These are phyloP conservation scores for Aspergillus novoparasiticus DNA, from an alignment of 2,329 filamentous ascomycete genomes.

Conservation along the genomic window DNA sequence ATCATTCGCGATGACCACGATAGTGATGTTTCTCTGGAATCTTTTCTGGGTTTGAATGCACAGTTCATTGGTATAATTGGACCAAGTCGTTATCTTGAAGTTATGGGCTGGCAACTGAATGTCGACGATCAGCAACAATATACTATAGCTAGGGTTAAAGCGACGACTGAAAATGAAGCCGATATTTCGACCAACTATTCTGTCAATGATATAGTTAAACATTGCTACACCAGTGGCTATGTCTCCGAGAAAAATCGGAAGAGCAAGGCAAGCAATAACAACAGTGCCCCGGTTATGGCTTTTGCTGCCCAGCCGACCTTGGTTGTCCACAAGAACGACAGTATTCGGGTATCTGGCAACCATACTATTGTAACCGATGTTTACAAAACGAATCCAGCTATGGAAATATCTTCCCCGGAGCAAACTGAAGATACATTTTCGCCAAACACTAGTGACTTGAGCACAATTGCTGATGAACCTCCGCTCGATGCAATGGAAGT, in stretches of 20 bases:
- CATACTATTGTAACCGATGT: conserved; percentile 9
- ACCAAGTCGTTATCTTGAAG: conserved; percentile 49
- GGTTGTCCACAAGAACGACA: conserved; percentile 13
- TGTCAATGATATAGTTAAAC: conserved; percentile 33
- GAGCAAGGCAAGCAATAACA: conserved; percentile 10
- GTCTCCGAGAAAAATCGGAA: conserved; percentile 20
- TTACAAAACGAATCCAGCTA: not conserved
- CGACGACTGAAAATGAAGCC: conserved; percentile 20
- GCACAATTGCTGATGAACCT: not conserved
- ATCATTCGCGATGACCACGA: conserved; percentile 55
- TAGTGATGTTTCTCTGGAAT: conserved; percentile 48
- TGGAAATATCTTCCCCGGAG: conserved; percentile 6
- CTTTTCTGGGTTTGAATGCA: conserved; percentile 51
- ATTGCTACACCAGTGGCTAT: conserved; percentile 35
- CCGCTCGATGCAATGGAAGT: not conserved
- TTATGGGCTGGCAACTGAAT: conserved; percentile 51
- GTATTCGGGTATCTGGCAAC: conserved; percentile 20
- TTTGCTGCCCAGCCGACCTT: conserved; percentile 28
- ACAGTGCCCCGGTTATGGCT: conserved; percentile 25
- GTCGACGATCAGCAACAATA: conserved; percentile 32
- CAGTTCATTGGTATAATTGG: conserved; percentile 52
- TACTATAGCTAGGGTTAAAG: conserved; percentile 22
- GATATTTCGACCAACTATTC: conserved; percentile 34
- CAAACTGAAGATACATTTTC: not conserved
- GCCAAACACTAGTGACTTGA: conserved; percentile 7